Base-by-base conservation (phyloP, 495 filamentous ascomycete genomes). In the Aspergillus bridgeri region DNA sequence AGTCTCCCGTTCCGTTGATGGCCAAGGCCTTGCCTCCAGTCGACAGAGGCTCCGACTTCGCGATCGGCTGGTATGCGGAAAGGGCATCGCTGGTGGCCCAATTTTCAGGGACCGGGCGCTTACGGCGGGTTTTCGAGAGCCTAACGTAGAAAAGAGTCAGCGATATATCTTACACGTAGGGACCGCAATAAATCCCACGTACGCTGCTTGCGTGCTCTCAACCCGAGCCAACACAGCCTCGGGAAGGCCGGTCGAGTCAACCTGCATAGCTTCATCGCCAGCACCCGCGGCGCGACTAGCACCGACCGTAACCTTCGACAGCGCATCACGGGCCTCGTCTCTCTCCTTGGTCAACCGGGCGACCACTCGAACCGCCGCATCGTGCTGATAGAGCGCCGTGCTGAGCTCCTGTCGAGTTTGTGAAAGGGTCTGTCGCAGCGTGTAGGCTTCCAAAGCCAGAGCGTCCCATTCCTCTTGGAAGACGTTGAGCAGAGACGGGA, bases 381-480 rank as follows among this genome's bases (percentile, higher is more conserved):
- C 94, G 64, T 97, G 87, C 72, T 97, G 92, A 72, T 98, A 98
- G 38, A 98, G 81, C 15, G 94, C 90, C 2, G 91, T 90, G 48
- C 89, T 89, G 27, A 98, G 84, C 75, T 98, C 95, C 73, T 98
- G 92, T 65, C 92, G 81, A 24, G 90, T 94, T 66, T 96, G 91
- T 45, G 87, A 80, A 59, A 98, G 75, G 59, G 96, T 91, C 69
- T 96, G 89, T 70, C 88, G 85, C 38, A 97, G 76, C 51, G 89
- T 91, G 69, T 90, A 96, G 51, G 90, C 86, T 71, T 98, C 94
- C 19, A 98, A 77, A 25, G 92, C 89, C 24, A 97, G 70, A 9
- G 94, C 88, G 71, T 98, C 94, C 94, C 94, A 98, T 80, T 98
- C 94, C 64, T 96, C 93, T 63, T 98, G 94, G 67, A 98, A 97